These are phyloP conservation scores for Takashimella tepidaria DNA, from an alignment of 1,284 basidiomycete species.

Conservation along the genomic window DNA sequence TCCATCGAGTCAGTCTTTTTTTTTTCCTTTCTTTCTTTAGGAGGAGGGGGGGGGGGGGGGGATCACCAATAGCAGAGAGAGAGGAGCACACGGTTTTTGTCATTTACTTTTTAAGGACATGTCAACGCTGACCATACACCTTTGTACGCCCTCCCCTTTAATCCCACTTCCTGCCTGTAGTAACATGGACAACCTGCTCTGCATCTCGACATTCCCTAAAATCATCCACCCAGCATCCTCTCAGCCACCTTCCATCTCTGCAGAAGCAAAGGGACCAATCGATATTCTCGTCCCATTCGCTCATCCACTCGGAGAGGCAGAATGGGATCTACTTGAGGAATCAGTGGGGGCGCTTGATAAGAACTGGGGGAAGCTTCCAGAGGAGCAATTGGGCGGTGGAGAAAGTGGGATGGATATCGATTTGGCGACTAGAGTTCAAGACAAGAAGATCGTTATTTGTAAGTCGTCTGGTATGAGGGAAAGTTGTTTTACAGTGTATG, in stretches of 20 bases:
- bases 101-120: too few relatives aligned
- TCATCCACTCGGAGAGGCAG: conserved; percentile 49
- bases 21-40: background rate
- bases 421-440: conserved; percentile 51
- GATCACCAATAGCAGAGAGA: too few relatives aligned
- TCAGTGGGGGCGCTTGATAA: conserved; percentile 52
- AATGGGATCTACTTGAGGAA: conserved; percentile 70
- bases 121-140: too few relatives aligned
- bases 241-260: background rate
- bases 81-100: too few relatives aligned
- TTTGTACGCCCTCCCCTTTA: background rate
- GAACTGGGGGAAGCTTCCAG: conserved; percentile 19
- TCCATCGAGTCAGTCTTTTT: background rate
- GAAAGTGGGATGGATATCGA: conserved; percentile 3
- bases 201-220: background rate
- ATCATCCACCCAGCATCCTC: background rate
- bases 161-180: background rate
- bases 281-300: conserved; percentile 40
- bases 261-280: conserved; percentile 15
- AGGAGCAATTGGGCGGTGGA: background rate
- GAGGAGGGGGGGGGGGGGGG: too few relatives aligned
- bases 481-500: too few relatives aligned
- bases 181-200: background rate
- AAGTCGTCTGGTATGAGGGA: too few relatives aligned
- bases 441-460: conserved; percentile 66